Evolutionary conservation across 768 basidiomycete species (phyloP).

Genomic region (Amanita jacksonii): DNA sequence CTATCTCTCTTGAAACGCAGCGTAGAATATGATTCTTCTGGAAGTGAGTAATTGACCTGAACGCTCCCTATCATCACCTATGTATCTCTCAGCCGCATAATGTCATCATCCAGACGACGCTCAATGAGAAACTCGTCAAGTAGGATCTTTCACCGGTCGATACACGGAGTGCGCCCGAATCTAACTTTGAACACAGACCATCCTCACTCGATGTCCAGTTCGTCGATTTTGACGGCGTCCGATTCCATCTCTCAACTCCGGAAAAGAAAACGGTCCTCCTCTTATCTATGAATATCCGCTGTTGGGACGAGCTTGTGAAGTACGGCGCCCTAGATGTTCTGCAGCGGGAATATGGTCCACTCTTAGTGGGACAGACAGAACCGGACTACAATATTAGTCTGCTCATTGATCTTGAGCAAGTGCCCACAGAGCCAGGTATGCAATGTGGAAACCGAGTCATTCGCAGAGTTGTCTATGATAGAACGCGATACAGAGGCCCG

Average conservation of each 20-base stretch:
- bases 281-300: conserved; percentile 94
- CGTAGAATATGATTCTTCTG: conserved; percentile 63
- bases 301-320: conserved; percentile 87
- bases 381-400: conserved; percentile 86
- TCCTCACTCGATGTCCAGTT: conserved; percentile 90
- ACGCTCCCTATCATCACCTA: neutral
- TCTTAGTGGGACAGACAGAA: conserved; percentile 62
- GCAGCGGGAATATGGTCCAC: conserved; percentile 70
- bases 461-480: neutral
- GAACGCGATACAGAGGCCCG: conserved; percentile 52
- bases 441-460: conserved; percentile 5
- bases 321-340: conserved; percentile 82
- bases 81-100: conserved; percentile 61
- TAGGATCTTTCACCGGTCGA: conserved; percentile 21
- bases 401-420: conserved; percentile 77
- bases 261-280: conserved; percentile 73
- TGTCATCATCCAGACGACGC: conserved; percentile 84
- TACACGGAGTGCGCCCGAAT: neutral
- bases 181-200: conserved; percentile 48
- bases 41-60: conserved; percentile 41
- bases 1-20: no score
- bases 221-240: conserved; percentile 95
- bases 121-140: conserved; percentile 83
- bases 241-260: conserved; percentile 87
- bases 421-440: conserved; percentile 74